Evolutionary conservation across 2,329 filamentous ascomycete genomes (phyloP), one percentile per base, ranked within the genome.

Genomic region (Aspergillus quadrilineatus): DNA sequence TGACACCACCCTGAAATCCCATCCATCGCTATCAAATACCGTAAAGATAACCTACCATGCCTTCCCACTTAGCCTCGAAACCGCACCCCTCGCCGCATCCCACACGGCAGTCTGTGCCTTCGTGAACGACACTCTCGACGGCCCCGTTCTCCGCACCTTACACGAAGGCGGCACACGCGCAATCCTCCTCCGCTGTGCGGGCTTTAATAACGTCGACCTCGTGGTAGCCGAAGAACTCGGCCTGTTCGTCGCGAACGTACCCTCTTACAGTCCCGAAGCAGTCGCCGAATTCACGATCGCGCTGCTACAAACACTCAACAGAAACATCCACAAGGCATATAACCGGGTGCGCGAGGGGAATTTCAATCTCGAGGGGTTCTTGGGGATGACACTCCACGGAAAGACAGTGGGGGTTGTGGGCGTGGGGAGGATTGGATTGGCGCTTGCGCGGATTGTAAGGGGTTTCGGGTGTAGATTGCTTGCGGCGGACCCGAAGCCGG

Each of bases 271-370:
- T 6, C 86, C 86, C 57, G 84, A 89, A 69, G 84, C 86, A 2
- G 86, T 89, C 2, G 86, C 86, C 61, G 86, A 89, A 76, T 89
- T 88, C 65, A 81, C 85, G 41, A 80, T 89, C n/a, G 84, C 85
- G 1, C 76, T 89, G 58, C 77, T 88, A 52, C 85, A 87, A 74
- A 87, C 85, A 1, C 77, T 89, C 43, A 87, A 88, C 69, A 83
- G 86, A 43, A 83, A 85, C 67, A 88, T 84, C 12, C 86, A 89
- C 69, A 82, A 84, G 22, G 84, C 86, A 3, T 88, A 86, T 72
- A 87, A 85, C 68, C 83, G 86, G 28, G 85, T 87, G 17, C 82
- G 85, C 43, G 85, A 89, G 69, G 85, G 83, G 49, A 89, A 89
- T 69, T 89, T 89, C 67, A 81, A 79, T 44, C 80, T 89, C 32